Conservation (phyloP, 2,329 filamentous ascomycete genomes). For the Diplocarpon rosae region DNA sequence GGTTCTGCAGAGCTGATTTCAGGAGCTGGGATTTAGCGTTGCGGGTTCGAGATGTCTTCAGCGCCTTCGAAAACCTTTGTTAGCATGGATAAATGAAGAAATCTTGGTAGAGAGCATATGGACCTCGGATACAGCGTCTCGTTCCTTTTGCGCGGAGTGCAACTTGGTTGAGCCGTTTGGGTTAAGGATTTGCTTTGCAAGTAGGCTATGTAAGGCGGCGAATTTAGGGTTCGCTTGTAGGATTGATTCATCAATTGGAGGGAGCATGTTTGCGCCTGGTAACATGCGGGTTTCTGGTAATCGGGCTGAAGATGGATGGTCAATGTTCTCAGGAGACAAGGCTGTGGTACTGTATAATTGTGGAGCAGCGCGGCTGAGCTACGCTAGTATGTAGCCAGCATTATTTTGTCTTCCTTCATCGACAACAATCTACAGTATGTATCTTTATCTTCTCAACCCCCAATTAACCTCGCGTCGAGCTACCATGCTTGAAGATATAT, state of each 20-base stretch:
- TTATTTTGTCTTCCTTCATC: too few species aligned
- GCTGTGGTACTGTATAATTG: slow-evolving; percentile 1
- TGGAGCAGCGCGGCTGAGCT: not conserved
- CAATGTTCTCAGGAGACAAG: not conserved
- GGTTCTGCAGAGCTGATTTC: slow-evolving; percentile 36
- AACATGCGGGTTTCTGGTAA: not conserved
- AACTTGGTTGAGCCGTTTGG: slow-evolving; percentile 45
- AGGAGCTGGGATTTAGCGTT: slow-evolving; percentile 42
- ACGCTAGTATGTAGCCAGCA: not conserved
- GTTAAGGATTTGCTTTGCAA: slow-evolving; percentile 44
- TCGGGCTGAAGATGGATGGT: not conserved
- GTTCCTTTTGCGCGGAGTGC: slow-evolving; percentile 39
- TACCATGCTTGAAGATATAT: too few species aligned
- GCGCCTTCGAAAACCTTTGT: slow-evolving; percentile 28
- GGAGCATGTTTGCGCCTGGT: slow-evolving; percentile 36
- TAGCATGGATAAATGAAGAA: not conserved
- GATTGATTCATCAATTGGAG: slow-evolving; percentile 44
- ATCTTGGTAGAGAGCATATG: slow-evolving; percentile 6
- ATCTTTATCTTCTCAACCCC: too few species aligned
- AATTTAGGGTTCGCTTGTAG: slow-evolving; percentile 49
- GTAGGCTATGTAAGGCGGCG: slow-evolving; percentile 43
- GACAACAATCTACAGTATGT: too few species aligned
- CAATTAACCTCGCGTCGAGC: too few species aligned
- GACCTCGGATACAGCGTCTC: slow-evolving; percentile 40
- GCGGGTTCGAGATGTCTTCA: slow-evolving; percentile 37